Evolutionary conservation across 345 rosid genomes (phyloP).

Genomic region (Murraya koenigii): DNA sequence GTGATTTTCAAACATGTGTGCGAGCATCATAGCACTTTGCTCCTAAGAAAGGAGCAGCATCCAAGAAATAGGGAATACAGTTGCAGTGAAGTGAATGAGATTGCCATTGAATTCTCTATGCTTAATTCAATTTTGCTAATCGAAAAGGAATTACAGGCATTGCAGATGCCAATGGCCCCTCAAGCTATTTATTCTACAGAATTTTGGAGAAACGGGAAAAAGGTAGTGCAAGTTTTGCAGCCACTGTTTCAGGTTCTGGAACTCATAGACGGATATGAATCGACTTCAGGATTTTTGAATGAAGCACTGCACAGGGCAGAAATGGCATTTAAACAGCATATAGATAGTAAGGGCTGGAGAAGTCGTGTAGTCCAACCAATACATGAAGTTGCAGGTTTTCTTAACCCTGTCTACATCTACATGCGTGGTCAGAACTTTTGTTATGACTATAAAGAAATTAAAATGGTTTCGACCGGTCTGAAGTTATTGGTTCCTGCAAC

Average conservation of each 20-base stretch:
- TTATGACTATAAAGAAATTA: not conserved
- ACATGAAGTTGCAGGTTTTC: constrained; percentile 15
- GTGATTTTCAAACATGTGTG: not conserved
- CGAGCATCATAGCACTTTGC: not conserved
- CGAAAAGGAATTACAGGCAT: constrained; percentile 2
- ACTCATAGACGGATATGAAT: not conserved
- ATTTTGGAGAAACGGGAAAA: constrained; percentile 9
- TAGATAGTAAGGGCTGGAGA: not conserved
- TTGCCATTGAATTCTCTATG: not conserved
- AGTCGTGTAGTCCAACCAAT: constrained; percentile 8
- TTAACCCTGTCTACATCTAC: constrained; percentile 4
- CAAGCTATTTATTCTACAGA: not conserved
- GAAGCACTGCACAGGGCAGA: constrained; percentile 13
- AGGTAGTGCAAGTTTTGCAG: not conserved
- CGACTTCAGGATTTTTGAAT: constrained; percentile 14
- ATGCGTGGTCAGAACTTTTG: not conserved
- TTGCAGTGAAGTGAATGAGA: not conserved
- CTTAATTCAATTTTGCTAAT: constrained; percentile 7
- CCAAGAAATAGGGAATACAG: not conserved
- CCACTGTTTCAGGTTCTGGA: constrained; percentile 17
- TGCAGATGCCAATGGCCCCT: not conserved
- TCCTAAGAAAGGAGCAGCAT: not conserved
- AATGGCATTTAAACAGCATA: not conserved
- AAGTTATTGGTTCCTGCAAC: not conserved
- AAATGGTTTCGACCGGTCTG: not conserved